These are phyloP conservation scores for Aegilops longissima DNA, from an alignment of 176 grass and related monocot species.

Conservation along the genomic window DNA sequence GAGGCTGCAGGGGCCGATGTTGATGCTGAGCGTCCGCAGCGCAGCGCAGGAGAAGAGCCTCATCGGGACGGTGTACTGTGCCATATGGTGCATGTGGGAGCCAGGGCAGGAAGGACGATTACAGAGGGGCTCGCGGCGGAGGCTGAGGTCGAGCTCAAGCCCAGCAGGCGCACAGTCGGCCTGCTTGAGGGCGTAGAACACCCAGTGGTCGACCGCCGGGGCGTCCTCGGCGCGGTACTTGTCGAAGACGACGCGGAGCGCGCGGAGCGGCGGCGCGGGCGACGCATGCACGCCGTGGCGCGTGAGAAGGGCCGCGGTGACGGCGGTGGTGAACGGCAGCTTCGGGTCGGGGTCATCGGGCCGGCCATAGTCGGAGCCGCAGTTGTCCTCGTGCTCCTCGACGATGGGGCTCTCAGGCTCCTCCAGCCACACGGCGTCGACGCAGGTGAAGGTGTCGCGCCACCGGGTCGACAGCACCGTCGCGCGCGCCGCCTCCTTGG, in stretches of 20 bases:
- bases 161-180: background rate
- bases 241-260: background rate
- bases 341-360: background rate
- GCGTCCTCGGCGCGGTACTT: background rate
- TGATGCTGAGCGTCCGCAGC: background rate
- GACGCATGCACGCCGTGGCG: background rate
- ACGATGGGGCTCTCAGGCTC: background rate
- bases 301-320: background rate
- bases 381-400: background rate
- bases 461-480: background rate
- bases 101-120: background rate
- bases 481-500: background rate
- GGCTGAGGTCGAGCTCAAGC: background rate
- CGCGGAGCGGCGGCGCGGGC: background rate
- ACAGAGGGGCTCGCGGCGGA: background rate
- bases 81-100: too few species aligned
- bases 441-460: background rate
- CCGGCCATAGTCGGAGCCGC: background rate
- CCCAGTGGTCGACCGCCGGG: background rate
- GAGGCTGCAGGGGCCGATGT: background rate
- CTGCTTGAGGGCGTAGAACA: background rate
- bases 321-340: background rate
- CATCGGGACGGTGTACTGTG: background rate
- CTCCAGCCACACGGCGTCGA: conserved; percentile 4
- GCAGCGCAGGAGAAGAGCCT: background rate